phyloP scores from a whole-genome alignment of 352 stramenopile genomes.

The Phytophthora citricola region DNA sequence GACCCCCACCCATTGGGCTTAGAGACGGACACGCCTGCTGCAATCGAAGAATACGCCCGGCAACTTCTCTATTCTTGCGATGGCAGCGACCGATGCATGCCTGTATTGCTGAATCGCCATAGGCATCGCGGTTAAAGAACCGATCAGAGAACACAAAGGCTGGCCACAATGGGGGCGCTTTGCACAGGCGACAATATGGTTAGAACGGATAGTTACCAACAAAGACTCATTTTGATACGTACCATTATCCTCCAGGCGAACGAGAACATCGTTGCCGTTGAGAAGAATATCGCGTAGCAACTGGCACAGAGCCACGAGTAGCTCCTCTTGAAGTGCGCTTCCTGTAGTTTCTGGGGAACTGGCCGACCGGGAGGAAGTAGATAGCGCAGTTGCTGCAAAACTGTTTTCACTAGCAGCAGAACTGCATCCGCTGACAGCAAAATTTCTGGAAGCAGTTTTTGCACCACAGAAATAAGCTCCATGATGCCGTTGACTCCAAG shows the following conservation, averaged over 20 bases:
- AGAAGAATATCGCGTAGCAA: slow-evolving; percentile 77
- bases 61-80: slow-evolving; percentile 59
- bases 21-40: slow-evolving; percentile 56
- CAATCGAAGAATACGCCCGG: slow-evolving; percentile 71
- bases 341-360: slow-evolving; percentile 46
- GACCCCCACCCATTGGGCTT: slow-evolving; percentile 32
- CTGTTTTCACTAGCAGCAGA: slow-evolving; percentile 77
- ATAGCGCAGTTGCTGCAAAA: slow-evolving; percentile 81
- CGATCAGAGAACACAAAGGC: slow-evolving; percentile 70
- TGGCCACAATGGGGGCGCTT: slow-evolving; percentile 77
- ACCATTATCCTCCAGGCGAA: slow-evolving; percentile 87
- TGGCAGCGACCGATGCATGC: slow-evolving; percentile 58
- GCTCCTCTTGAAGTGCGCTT: slow-evolving; percentile 70
- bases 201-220: slow-evolving; percentile 2
- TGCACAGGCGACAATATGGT: slow-evolving; percentile 7
- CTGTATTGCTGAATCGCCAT: slow-evolving; percentile 54
- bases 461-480: slow-evolving; percentile 73
- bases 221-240: slow-evolving; percentile 19
- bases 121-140: slow-evolving; percentile 75
- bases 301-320: slow-evolving; percentile 72
- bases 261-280: slow-evolving; percentile 72
- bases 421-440: slow-evolving; percentile 57
- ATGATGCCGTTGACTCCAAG: slow-evolving; percentile 81
- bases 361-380: slow-evolving; percentile 64
- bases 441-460: slow-evolving; percentile 80